phyloP scores from a whole-genome alignment of 345 rosid genomes.

The Capsella bursapastoris region DNA sequence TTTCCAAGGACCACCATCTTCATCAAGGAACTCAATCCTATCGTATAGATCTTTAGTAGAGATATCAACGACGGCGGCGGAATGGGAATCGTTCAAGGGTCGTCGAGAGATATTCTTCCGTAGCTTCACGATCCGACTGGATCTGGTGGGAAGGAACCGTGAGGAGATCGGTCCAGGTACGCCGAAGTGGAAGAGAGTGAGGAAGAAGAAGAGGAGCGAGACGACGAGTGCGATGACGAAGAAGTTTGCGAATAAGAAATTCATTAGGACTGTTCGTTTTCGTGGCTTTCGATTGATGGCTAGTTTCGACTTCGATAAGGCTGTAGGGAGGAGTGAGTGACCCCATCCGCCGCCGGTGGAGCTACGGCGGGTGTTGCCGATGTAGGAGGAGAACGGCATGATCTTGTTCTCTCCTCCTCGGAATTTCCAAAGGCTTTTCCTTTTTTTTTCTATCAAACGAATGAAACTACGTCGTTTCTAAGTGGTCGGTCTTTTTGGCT shows the following conservation, averaged over 20 bases:
- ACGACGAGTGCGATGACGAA: slow-evolving; percentile 68
- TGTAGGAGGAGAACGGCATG: slow-evolving; percentile 81
- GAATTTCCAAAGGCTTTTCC: neutral
- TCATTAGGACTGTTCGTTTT: slow-evolving; percentile 61
- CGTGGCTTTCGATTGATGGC: slow-evolving; percentile 64
- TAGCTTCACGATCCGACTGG: slow-evolving; percentile 39
- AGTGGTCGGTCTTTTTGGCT: neutral
- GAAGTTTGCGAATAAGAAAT: slow-evolving; percentile 75
- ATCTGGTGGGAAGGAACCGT: slow-evolving; percentile 52
- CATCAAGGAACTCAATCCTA: slow-evolving; percentile 80
- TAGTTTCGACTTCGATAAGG: slow-evolving; percentile 59
- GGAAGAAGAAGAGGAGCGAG: slow-evolving; percentile 73
- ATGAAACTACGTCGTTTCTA: slow-evolving; percentile 29
- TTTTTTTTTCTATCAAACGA: neutral
- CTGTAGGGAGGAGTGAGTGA: slow-evolving; percentile 53
- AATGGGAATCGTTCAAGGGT: slow-evolving; percentile 41
- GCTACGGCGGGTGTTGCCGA: slow-evolving; percentile 69
- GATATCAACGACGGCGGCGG: slow-evolving; percentile 69
- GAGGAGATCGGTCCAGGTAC: slow-evolving; percentile 75
- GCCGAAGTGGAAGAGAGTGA: slow-evolving; percentile 75
- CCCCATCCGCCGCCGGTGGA: slow-evolving; percentile 56
- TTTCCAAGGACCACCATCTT: slow-evolving; percentile 93
- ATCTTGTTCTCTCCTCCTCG: slow-evolving; percentile 1
- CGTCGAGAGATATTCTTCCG: slow-evolving; percentile 44
- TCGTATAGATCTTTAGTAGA: slow-evolving; percentile 89